Base-by-base conservation (phyloP, 179 eudicot genomes). In the Dionaea muscipula region DNA sequence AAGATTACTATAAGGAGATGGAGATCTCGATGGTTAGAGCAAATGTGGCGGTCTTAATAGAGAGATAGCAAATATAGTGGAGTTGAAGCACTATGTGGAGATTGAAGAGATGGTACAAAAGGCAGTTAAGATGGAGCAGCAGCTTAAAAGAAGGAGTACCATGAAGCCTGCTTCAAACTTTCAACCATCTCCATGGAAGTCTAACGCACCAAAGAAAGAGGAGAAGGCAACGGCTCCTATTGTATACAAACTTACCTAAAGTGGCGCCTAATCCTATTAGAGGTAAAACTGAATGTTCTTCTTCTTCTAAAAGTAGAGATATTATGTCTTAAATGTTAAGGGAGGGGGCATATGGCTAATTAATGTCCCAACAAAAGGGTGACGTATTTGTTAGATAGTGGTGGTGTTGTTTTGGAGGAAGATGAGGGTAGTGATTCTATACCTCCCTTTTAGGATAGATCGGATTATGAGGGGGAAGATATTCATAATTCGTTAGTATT, bases 1-100 rank as follows among this genome's bases (percentile, higher is more conserved):
- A 50, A 5, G 22, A 24, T n/a, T n/a, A n/a, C 22, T 25, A 23
- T 14, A 50, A 50, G 54, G 54, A 50, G 54, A 50, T 50, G 31
- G 54, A 50, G 54, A n/a, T 24, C 1, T 10, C 33, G 21, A 23
- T 23, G 54, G 23, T 50, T 14, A 2, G 54, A 15, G 54, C 31
- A 1, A 25, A 50, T 50, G 16, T 50, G 13, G 33, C 7, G 54
- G 54, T 4, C 23, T 50, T 21, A 50, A 50, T 27, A 13, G n/a
- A 2, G 33, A 25, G 36, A 50, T 50, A 1, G n/a, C 17, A 2
- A 1, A 50, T 50, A 24, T 11, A 27, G 54, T 50, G 28, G 54
- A 50, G 54, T 21, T 24, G 31, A 0, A 50, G 14, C 31, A 23
- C 13, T 50, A 50, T 50, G 33, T 27, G 10, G 54, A 50, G 54